These are phyloP conservation scores for Aureoboletus auriporus DNA, from an alignment of 768 basidiomycete species.

Conservation along the genomic window DNA sequence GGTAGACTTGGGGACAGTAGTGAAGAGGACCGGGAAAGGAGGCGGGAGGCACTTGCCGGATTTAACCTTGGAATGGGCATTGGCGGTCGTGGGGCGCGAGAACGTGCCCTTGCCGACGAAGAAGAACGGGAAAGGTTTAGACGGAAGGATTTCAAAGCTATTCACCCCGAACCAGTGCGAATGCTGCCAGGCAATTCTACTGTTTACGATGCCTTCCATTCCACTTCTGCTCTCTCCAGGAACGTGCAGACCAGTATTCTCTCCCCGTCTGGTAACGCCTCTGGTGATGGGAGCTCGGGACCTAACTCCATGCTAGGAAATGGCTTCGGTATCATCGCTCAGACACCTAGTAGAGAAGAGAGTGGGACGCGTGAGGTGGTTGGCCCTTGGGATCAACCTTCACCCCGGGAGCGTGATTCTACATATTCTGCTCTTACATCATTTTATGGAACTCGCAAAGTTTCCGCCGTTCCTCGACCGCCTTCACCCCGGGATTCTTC, in stretches of 20 bases:
- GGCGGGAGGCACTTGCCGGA: constrained; percentile 41
- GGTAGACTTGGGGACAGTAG: constrained; percentile 31
- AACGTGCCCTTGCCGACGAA: constrained; percentile 60
- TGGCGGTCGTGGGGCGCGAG: constrained; percentile 50
- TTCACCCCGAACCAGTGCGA: constrained; percentile 34
- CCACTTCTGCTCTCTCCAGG: constrained; percentile 38
- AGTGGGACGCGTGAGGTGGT: constrained; percentile 18
- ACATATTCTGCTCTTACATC: constrained; percentile 23
- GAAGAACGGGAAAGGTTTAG: constrained; percentile 49
- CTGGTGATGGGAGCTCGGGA: constrained; percentile 18
- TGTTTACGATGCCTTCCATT: constrained; percentile 79
- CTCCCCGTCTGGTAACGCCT: constrained; percentile 11
- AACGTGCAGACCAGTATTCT: constrained; percentile 22
- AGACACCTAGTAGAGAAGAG: constrained; percentile 25
- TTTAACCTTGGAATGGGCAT: constrained; percentile 30
- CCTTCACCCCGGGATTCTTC: constrained; percentile 26
- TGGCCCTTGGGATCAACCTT: constrained; percentile 33
- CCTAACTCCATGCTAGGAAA: constrained; percentile 21
- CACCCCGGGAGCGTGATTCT: constrained; percentile 29
- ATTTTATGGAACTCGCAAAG: constrained; percentile 26
- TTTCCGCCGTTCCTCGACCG: constrained; percentile 19
- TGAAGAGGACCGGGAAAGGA: constrained; percentile 38
- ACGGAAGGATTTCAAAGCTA: constrained; percentile 47
- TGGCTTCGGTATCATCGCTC: constrained; percentile 25
- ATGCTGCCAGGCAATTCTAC: constrained; percentile 40